Conservation (phyloP, 1,284 basidiomycete species). For the Moesziomyces antarcticus region DNA sequence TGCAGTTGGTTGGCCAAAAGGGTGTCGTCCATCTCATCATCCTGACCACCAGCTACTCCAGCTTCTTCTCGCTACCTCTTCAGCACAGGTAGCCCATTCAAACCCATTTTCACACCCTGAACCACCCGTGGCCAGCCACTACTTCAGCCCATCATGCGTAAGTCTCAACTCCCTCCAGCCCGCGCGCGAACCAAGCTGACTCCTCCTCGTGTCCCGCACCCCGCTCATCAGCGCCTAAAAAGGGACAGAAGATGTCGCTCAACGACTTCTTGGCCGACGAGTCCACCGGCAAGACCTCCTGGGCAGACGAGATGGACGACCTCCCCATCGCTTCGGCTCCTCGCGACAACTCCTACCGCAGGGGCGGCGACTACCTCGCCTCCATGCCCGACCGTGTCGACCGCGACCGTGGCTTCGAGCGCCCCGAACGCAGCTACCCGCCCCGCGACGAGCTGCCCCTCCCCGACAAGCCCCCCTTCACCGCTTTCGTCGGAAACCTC, state of each 20-base stretch:
- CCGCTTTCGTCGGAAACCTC: conserved; percentile 94
- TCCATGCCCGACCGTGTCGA: conserved; percentile 56
- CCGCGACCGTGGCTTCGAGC: conserved; percentile 55
- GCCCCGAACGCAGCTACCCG: conserved; percentile 46
- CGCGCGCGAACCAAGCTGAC: background rate
- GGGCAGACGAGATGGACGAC: conserved; percentile 67
- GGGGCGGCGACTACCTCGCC: conserved; percentile 55
- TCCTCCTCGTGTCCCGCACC: background rate
- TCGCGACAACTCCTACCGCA: conserved; percentile 41
- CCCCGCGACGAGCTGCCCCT: conserved; percentile 89
- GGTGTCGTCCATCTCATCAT: too few relatives aligned
- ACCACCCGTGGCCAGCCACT: too few relatives aligned
- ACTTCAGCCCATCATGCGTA: conserved; percentile 37
- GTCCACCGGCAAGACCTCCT: conserved; percentile 62
- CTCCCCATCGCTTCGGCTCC: conserved; percentile 60
- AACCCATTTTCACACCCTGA: too few relatives aligned
- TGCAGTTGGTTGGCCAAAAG: too few relatives aligned
- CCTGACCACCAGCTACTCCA: too few relatives aligned
- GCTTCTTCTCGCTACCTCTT: conserved; percentile 5
- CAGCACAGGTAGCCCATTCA: conserved; percentile 1
- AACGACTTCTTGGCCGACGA: conserved; percentile 66
- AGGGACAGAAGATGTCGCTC: conserved; percentile 60
- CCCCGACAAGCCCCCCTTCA: conserved; percentile 93
- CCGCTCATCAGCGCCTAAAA: conserved; percentile 62
- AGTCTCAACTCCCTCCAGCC: conserved; percentile 2